Evolutionary conservation across 371 early-diverging fungal genomes (phyloP).

Genomic region (Syncephalis plumigaleata): DNA sequence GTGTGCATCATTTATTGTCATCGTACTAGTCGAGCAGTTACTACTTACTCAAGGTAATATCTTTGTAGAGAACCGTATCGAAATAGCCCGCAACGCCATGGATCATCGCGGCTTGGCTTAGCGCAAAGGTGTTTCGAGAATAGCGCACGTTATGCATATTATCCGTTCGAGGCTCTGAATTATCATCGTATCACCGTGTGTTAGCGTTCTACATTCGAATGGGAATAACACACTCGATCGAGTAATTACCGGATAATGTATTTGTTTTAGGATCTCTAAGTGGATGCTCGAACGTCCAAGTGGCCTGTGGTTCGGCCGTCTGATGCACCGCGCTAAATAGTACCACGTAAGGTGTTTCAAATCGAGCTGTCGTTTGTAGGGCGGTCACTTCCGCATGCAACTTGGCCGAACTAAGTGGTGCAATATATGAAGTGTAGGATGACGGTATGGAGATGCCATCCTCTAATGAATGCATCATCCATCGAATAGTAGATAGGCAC

Average conservation of each 20-base stretch:
- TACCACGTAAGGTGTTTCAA: conserved; percentile 88
- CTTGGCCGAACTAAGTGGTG: conserved; percentile 75
- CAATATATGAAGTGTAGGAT: conserved; percentile 58
- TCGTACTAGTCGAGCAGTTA: no score
- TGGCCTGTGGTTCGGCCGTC: conserved; percentile 40
- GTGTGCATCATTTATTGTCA: no score
- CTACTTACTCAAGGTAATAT: conserved; percentile 65
- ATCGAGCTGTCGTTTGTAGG: conserved; percentile 39
- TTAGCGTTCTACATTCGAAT: no score
- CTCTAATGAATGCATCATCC: conserved; percentile 14
- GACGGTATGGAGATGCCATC: conserved; percentile 83
- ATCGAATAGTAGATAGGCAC: neutral
- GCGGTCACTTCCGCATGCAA: conserved; percentile 42
- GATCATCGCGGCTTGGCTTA: conserved; percentile 37
- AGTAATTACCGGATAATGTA: no score
- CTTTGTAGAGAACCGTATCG: conserved; percentile 69
- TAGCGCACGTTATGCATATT: conserved; percentile 58
- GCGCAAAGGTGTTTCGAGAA: conserved; percentile 27
- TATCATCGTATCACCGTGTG: conserved; percentile 12
- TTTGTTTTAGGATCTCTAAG: no score
- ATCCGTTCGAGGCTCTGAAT: conserved; percentile 25
- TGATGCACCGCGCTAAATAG: conserved; percentile 58
- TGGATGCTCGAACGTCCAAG: conserved; percentile 79
- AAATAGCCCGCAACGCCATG: conserved; percentile 95
- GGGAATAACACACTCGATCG: no score